A percentile compares a stretch with the other conserved stretches of the same genome.
Conservation (phyloP, 805 yeast genomes). For the Candida odintsovae region DNA sequence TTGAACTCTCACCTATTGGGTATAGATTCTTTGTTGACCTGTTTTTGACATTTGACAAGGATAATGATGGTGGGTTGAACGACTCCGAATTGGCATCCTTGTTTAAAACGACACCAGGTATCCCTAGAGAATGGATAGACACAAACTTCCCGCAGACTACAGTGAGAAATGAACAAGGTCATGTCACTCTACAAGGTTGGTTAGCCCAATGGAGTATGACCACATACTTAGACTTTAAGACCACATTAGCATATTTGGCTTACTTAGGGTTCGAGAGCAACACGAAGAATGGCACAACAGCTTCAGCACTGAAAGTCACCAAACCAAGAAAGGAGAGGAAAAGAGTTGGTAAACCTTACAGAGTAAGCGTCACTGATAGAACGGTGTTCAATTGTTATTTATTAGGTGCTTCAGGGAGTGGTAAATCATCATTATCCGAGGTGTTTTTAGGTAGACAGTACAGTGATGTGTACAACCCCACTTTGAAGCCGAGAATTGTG, state of each 20-base stretch:
- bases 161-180: conserved; percentile 84
- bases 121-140: conserved; percentile 83
- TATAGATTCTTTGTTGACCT: conserved; percentile 88
- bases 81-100: conserved; percentile 62
- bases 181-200: conserved; percentile 96
- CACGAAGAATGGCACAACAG: conserved; percentile 23
- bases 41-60: conserved; percentile 82
- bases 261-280: conserved; percentile 77
- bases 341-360: conserved; percentile 57
- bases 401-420: conserved; percentile 79
- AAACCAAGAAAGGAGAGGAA: conserved; percentile 69
- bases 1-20: conserved; percentile 89
- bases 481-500: conserved; percentile 73
- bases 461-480: conserved; percentile 70
- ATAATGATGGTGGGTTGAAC: conserved; percentile 93
- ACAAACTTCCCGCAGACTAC: conserved; percentile 82
- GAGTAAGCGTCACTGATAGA: conserved; percentile 71
- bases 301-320: conserved; percentile 67
- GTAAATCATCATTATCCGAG: conserved; percentile 80
- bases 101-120: conserved; percentile 89
- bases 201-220: conserved; percentile 98
- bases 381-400: conserved; percentile 90
- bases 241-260: conserved; percentile 83
- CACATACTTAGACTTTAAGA: conserved; percentile 75
- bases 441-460: conserved; percentile 74